Evolutionary conservation across 1,284 basidiomycete species (phyloP).

Genomic region (Phenoliferia sp.): DNA sequence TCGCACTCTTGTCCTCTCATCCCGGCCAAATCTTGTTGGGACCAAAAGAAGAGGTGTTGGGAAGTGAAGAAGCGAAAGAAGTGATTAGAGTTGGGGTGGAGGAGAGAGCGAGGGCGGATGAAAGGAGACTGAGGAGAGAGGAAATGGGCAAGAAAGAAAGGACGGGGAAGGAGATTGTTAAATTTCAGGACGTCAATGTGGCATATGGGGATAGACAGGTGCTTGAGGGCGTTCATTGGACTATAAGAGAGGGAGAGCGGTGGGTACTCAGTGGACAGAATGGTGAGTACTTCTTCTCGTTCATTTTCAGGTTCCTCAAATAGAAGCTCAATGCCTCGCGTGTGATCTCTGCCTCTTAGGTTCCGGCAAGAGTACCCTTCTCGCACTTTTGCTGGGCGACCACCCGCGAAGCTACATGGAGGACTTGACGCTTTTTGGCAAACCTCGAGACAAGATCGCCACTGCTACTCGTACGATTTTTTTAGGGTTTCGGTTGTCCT

Average conservation of each 20-base stretch:
- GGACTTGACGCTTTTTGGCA: slow-evolving; percentile 44
- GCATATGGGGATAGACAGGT: slow-evolving; percentile 57
- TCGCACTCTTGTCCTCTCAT: slow-evolving; percentile 51
- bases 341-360: slow-evolving; percentile 49
- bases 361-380: slow-evolving; percentile 89
- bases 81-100: slow-evolving; percentile 16
- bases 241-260: slow-evolving; percentile 67
- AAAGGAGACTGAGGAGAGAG: slow-evolving; percentile 22
- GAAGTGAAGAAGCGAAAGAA: background rate
- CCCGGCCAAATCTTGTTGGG: slow-evolving; percentile 50
- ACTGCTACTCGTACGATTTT: slow-evolving; percentile 22
- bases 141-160: slow-evolving; percentile 5
- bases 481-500: background rate
- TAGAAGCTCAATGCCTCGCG: too few species aligned
- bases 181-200: slow-evolving; percentile 64
- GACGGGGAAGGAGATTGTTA: slow-evolving; percentile 46
- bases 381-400: slow-evolving; percentile 87
- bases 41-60: slow-evolving; percentile 46
- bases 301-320: background rate
- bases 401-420: slow-evolving; percentile 90
- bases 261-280: slow-evolving; percentile 87
- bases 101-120: slow-evolving; percentile 13
- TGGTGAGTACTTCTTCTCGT: slow-evolving; percentile 50
- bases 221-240: slow-evolving; percentile 70
- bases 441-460: slow-evolving; percentile 32